Evolutionary conservation across 768 basidiomycete species (phyloP).

Genomic region (Lactarius psammicola): DNA sequence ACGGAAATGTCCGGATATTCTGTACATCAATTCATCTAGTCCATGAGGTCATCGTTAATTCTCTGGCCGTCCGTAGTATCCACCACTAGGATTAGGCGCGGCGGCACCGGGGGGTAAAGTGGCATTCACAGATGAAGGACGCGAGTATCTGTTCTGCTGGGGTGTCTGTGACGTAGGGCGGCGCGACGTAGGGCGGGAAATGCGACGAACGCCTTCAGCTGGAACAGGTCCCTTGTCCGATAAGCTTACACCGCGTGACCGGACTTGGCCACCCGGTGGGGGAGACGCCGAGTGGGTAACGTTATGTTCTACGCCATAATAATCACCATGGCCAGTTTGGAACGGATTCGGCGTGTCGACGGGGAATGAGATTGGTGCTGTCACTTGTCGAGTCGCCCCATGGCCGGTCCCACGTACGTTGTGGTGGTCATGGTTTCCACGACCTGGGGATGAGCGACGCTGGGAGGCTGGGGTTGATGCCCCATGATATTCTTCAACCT

Average conservation of each 20-base stretch:
- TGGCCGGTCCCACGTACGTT: neutral
- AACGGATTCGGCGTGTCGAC: conserved; percentile 11
- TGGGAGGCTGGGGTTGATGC: conserved; percentile 9
- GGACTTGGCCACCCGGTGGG: conserved; percentile 19
- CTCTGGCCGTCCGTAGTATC: neutral
- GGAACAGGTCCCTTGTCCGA: conserved; percentile 84
- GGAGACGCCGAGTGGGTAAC: neutral
- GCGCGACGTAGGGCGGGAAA: conserved; percentile 59
- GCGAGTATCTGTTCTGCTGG: conserved; percentile 66
- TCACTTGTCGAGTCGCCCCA: conserved; percentile 10
- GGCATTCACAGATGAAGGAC: conserved; percentile 45
- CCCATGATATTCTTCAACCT: conserved; percentile 26
- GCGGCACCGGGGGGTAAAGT: conserved; percentile 76
- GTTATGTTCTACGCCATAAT: conserved; percentile 13
- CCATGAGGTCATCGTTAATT: conserved; percentile 14
- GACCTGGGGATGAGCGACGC: conserved; percentile 22
- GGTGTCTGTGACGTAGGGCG: conserved; percentile 60
- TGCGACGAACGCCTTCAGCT: conserved; percentile 74
- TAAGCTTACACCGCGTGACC: conserved; percentile 66
- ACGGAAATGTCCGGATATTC: conserved; percentile 20
- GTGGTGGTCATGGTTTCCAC: conserved; percentile 24
- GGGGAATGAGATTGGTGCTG: conserved; percentile 12
- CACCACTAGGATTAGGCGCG: conserved; percentile 36
- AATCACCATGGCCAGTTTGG: conserved; percentile 11
- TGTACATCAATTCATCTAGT: conserved; percentile 20